phyloP scores from a whole-genome alignment of 2,329 filamentous ascomycete genomes.

The Botryotinia globosa region DNA sequence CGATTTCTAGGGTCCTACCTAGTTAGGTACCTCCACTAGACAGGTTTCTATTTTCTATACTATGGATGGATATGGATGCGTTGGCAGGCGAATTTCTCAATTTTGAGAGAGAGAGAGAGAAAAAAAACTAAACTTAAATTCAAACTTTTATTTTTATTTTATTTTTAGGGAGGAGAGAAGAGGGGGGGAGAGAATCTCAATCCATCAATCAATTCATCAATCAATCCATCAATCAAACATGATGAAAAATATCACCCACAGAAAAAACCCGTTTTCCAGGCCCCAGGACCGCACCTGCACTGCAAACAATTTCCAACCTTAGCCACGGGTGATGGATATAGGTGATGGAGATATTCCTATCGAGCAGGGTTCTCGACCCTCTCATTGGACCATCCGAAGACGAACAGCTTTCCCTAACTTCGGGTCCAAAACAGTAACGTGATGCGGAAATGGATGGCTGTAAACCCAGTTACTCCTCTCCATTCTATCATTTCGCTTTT shows the following conservation, averaged over 20 bases:
- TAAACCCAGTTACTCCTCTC: conserved; percentile 21
- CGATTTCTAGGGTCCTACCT: too few species aligned
- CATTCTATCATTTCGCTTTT: background rate
- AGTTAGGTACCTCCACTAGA: too few species aligned
- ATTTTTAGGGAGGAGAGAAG: background rate
- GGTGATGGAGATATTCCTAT: background rate
- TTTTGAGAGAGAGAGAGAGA: too few species aligned
- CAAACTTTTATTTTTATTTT: background rate
- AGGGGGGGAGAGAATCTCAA: background rate
- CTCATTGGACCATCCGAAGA: conserved; percentile 29
- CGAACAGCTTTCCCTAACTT: conserved; percentile 26
- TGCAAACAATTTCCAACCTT: background rate
- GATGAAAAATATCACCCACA: background rate
- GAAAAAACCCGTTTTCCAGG: conserved; percentile 17
- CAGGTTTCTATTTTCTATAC: background rate
- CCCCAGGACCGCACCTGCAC: background rate
- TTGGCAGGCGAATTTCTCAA: conserved; percentile 20
- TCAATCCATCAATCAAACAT: background rate
- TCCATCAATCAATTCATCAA: background rate
- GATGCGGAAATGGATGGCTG: conserved; percentile 33
- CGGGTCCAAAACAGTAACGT: conserved; percentile 34
- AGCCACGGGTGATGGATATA: conserved; percentile 2
- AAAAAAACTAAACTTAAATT: too few species aligned
- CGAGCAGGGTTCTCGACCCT: conserved; percentile 29
- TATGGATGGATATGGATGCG: conserved; percentile 7